These are phyloP conservation scores for Carallia brachiata DNA, from an alignment of 345 rosid genomes.

Conservation along the genomic window DNA sequence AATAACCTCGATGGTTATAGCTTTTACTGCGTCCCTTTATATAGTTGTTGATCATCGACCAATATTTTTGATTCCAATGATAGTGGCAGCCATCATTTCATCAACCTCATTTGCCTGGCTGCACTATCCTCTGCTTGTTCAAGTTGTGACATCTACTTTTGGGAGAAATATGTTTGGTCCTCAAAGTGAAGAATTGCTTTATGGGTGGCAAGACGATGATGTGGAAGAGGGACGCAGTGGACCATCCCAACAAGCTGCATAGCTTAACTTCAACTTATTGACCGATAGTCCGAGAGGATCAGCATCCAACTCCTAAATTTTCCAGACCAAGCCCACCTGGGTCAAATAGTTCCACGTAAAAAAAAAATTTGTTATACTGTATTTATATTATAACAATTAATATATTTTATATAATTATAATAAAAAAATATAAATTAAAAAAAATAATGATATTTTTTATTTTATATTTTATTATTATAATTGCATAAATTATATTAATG, in stretches of 20 bases:
- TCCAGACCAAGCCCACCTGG: too few relatives aligned
- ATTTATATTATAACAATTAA: too few relatives aligned
- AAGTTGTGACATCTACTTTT: neutral
- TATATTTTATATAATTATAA: too few relatives aligned
- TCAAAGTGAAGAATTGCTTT: neutral
- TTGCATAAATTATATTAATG: too few relatives aligned
- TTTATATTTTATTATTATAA: too few relatives aligned
- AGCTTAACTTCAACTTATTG: neutral
- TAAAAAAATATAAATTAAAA: too few relatives aligned
- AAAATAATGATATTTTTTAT: too few relatives aligned
- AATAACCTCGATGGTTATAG: constrained; percentile 11
- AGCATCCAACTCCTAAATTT: neutral
- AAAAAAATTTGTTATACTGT: too few relatives aligned
- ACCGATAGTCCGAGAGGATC: too few relatives aligned
- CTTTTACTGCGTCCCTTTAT: constrained; percentile 6
- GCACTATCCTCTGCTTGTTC: neutral
- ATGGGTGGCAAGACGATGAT: neutral
- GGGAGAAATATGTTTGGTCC: neutral
- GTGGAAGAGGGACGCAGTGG: too few relatives aligned
- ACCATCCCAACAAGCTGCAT: neutral
- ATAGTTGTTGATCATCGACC: neutral
- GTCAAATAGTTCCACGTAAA: too few relatives aligned
- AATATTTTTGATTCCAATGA: neutral
- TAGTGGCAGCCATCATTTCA: neutral
- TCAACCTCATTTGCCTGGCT: neutral